These are phyloP conservation scores for Rhododendron williamsianum DNA, from an alignment of 148 eudicot species.

Conservation along the genomic window DNA sequence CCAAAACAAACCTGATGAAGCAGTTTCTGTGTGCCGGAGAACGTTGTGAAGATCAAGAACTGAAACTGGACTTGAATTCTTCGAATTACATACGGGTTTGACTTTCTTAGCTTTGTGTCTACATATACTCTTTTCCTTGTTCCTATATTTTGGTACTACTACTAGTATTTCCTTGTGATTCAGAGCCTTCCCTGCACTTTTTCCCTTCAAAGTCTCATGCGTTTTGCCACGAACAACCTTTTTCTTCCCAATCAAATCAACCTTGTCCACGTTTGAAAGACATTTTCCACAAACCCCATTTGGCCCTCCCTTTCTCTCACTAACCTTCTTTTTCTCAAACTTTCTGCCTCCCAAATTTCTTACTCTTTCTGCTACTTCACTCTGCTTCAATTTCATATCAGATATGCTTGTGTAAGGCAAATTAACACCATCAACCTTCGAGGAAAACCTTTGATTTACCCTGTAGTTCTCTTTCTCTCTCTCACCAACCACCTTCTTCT, in stretches of 20 bases:
- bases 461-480: not conserved
- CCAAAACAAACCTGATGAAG: constrained; percentile 24
- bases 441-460: not conserved
- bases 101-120: not conserved
- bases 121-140: not conserved
- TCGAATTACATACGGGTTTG: not conserved
- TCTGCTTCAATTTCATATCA: not conserved
- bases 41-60: constrained; percentile 20
- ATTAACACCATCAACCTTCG: not conserved
- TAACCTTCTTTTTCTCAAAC: constrained; percentile 1
- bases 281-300: not conserved
- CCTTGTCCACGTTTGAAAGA: not conserved
- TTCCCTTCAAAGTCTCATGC: not conserved
- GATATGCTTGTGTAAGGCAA: not conserved
- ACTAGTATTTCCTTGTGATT: not conserved
- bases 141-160: too few species aligned
- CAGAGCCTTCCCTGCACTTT: constrained; percentile 3
- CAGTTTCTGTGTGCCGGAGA: not conserved
- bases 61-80: constrained; percentile 25
- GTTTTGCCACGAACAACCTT: not conserved
- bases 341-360: not conserved
- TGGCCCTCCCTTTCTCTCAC: not conserved
- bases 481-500: constrained; percentile 6
- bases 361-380: not conserved
- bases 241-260: not conserved